Evolutionary conservation across 495 filamentous ascomycete species (phyloP), one percentile per base, ranked within the genome.

Genomic region (Penicillium maclennaniae): DNA sequence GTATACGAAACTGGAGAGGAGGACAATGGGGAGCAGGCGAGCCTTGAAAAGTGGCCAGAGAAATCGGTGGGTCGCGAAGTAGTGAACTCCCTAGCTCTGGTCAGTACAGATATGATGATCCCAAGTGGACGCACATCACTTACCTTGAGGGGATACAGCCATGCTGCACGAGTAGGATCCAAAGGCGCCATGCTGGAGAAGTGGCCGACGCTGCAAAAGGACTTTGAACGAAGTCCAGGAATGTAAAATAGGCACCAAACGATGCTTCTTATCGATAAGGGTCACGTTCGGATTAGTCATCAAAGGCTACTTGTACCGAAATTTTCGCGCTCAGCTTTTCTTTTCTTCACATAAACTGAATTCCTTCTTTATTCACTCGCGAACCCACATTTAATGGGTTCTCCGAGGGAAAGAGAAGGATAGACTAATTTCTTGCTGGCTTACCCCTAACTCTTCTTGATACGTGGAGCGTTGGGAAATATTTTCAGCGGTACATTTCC

Each of bases 1-100:
- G 50, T 85, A 81, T 38, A 87, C 78, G 62, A 83, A 83, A 38
- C 70, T 60, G 1, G 82, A 83, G 2, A 87, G 68, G 12, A 87
- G 70, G 34, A 83, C 61, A 38, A 79, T 73, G 10, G 84, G 83
- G 1, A 86, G 57, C 0, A 87, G 69, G 12, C 83, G 82, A 15
- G 78, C 72, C 46, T 77, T 75, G 27, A 85, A 75, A 3, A 87
- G 68, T 26, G 84, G 83, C 67, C 78, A 85, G n/a, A 87, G 73
- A 56, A 81, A 86, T 4, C 75, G 80, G 61, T 84, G 83, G 10
- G 71, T 68, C 36, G 75, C 56, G 59, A 84, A 85, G 58, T 83
- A 87, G 55, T 74, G 74, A 45, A 87, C 74, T 7, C 84, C 84
- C 82, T 85, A 17, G 15, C 6, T 28, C 9, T 15, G 16, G 48